Base-by-base conservation (phyloP, 805 yeast species). In the Starmera pachycereana region DNA sequence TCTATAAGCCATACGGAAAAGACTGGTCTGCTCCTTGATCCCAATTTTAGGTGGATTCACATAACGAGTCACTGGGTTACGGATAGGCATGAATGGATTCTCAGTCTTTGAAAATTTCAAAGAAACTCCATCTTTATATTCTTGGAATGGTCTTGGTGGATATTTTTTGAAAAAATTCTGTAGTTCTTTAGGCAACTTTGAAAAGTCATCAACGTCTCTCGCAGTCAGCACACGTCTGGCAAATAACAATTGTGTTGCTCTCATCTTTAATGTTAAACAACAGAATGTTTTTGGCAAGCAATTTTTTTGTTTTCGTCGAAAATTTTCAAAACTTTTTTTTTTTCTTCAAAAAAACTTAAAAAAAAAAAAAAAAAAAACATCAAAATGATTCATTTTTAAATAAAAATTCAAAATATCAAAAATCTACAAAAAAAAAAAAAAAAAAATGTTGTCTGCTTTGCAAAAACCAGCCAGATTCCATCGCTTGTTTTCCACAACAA, bases 41-140 rank as follows among this genome's bases (percentile, higher is more conserved):
- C 95, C 84, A 61, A 75, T 84, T 49, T 76, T 70, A 22, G 97
- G 85, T 43, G 77, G 76, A 52, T 85, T 94, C 65, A 79, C 76
- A 50, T 64, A 69, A n/a, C 81, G 75, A 18, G 94, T 86, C 18
- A 81, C 74, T 16, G 94, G 87, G 58, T 88, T 88, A 53, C 73
- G 81, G 60, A 86, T 88, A 19, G 95, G 81, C 40, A 86, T 60
- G 60, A 89, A 89, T 39, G 97, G 97, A 61, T 89, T 89, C 50
- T 88, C 83, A 44, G 75, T 73, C 18, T 74, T 70, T 37, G 87
- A 89, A 37, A 63, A 65, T 18, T 84, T 78, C 27, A 74, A 63
- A 2, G 84, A 74, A 38, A 95, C 82, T 45, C 68, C 71, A 3
- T 68, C 62, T 6, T 85, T 67, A 58, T 87, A 89, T 48, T 71